Evolutionary conservation across 2,329 filamentous ascomycete species (phyloP).

Genomic region (Verticillium nonalfalfae): DNA sequence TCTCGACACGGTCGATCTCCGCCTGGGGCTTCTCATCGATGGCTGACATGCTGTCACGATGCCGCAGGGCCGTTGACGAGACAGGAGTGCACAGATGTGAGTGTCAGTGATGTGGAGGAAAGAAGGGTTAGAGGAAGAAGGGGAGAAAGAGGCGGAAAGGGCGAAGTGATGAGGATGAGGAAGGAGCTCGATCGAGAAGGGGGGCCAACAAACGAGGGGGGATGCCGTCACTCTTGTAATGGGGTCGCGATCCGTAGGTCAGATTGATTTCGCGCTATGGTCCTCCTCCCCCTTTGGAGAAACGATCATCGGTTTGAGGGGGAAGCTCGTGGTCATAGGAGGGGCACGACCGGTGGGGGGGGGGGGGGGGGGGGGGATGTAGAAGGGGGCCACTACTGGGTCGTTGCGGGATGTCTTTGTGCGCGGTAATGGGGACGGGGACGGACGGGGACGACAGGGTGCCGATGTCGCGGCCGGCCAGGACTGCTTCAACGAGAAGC

Average conservation of each 20-base stretch:
- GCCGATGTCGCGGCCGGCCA: neutral
- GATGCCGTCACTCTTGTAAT: neutral
- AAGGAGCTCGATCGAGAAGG: neutral
- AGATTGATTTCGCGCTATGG: neutral
- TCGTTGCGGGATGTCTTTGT: neutral
- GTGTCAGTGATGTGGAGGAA: no score
- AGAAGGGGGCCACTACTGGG: neutral
- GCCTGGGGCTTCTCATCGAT: conserved; percentile 7
- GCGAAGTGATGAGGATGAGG: neutral
- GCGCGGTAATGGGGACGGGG: neutral
- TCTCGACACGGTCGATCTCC: conserved; percentile 6
- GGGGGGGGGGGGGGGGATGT: no score
- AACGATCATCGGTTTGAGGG: neutral
- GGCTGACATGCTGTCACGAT: conserved; percentile 6
- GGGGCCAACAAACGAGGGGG: neutral
- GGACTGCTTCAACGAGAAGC: neutral
- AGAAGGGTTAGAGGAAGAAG: neutral
- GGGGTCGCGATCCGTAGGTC: neutral
- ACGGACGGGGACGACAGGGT: neutral
- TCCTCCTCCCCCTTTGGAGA: neutral
- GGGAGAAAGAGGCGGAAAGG: neutral
- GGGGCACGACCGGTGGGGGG: no score
- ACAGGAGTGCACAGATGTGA: no score
- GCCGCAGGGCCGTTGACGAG: neutral
- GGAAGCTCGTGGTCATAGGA: neutral